Base-by-base conservation (phyloP, 805 yeast genomes). In the Zygosaccharomyces siamensis region DNA sequence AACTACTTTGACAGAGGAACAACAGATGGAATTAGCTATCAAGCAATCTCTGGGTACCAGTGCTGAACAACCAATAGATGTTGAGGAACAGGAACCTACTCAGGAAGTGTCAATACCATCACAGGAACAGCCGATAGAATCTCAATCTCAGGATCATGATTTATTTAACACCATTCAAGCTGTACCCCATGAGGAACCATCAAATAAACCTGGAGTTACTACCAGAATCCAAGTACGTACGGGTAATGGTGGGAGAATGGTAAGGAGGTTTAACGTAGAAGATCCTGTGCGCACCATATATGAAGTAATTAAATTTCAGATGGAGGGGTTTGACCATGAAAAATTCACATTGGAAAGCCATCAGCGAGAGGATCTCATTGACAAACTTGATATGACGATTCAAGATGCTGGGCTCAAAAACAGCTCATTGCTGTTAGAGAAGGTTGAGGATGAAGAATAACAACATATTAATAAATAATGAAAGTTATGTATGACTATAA, bases 151-250 rank as follows among this genome's bases (percentile, higher is more conserved):
- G 24, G 66, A 70, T 8, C 67, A 55, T 21, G 81, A 80, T 52
- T 68, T 70, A 5, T 75, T 85, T 49, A 75, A 73, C 7, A 47
- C 69, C 0, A 83, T 88, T 7, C 42, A 62, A 27, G 74, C 90
- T 0, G 56, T 61, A 1, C 75, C 74, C 38, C 79, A 81, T 49
- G 70, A 71, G 0, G 97, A 89, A 59, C 95, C 96, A 0, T 65
- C 77, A 1, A 62, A 71, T 3, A 62, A 68, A 5, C 82, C 77
- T 8, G 76, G 79, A 0, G 67, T 73, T 6, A 73, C 81, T 0
- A 87, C 97, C 0, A 74, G 97, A 58, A 78, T 93, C 23, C 98
- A 93, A 67, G 77, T 93, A n/a, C 75, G 97, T 50, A 77, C 87
- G 26, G 93, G 90, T 14, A 88, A 84, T 59, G 97, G 98, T n/a